These are phyloP conservation scores for Nakataea oryzae DNA, from an alignment of 2,329 filamentous ascomycete genomes.

Conservation along the genomic window DNA sequence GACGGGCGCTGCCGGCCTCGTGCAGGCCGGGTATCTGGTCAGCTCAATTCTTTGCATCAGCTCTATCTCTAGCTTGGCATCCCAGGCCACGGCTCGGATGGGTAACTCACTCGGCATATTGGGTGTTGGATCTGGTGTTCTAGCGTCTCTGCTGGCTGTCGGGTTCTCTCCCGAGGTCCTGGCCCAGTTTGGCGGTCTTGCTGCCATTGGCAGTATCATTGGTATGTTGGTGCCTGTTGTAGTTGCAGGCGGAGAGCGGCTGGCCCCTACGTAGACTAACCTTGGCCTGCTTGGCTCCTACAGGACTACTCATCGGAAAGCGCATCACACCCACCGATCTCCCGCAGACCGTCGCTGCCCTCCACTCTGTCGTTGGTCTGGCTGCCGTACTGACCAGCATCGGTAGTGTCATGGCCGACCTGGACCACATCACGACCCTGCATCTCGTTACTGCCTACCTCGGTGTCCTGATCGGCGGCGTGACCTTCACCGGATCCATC, in stretches of 20 bases:
- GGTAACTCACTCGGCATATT: conserved; percentile 82
- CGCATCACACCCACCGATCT: conserved; percentile 81
- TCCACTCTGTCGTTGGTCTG: conserved; percentile 84
- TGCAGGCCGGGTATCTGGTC: conserved; percentile 79
- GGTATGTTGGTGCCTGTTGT: too few relatives aligned
- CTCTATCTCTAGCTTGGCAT: conserved; percentile 71
- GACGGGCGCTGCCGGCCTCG: conserved; percentile 72
- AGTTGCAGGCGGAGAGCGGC: too few relatives aligned
- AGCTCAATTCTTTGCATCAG: conserved; percentile 79
- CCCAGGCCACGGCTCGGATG: conserved; percentile 71
- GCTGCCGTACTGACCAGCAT: conserved; percentile 83
- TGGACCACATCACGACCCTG: conserved; percentile 61
- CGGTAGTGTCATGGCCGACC: conserved; percentile 69
- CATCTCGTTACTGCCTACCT: conserved; percentile 82
- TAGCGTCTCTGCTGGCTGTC: conserved; percentile 72
- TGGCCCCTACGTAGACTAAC: too few relatives aligned
- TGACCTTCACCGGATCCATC: conserved; percentile 85
- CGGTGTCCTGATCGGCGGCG: conserved; percentile 72
- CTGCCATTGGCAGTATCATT: conserved; percentile 54
- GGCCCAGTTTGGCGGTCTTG: conserved; percentile 69
- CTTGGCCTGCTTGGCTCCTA: too few relatives aligned
- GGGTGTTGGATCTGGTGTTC: conserved; percentile 71
- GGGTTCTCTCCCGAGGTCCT: conserved; percentile 73
- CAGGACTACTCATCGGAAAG: conserved; percentile 70
- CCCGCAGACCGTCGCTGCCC: conserved; percentile 78